Base-by-base conservation (phyloP, 1,139 yeast genomes). In the Pichia sp. region DNA sequence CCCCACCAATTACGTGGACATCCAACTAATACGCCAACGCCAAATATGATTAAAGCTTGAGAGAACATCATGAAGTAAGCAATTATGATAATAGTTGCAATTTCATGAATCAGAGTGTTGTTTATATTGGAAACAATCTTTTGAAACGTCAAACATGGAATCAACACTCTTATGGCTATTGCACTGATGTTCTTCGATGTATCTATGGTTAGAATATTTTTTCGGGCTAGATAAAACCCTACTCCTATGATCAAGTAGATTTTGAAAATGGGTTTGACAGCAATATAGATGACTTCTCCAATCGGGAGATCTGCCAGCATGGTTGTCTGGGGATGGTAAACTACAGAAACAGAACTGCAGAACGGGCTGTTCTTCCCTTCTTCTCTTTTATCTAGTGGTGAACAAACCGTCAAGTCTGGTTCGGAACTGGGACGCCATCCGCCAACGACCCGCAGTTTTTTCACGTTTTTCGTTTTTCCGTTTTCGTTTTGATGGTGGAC, bases 231-330 rank as follows among this genome's bases (percentile, higher is more conserved):
- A 39, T 72, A 66, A 61, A 74, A 87, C 10, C 97, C 97, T 19
- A 84, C 69, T 2, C 76, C 83, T 9, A 88, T 77, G 62, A 88
- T 85, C 62, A 87, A 70, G 62, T 89, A 88, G 59, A 90, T 88
- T 70, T 91, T 90, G 70, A 89, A 74, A 55, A 90, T 84, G 28
- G 97, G 97, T 70, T 89, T 90, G 48, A 86, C 85, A 0, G 96
- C 81, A 22, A 88, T 77, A 68, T 84, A 90, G 16, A 90, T 84
- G 44, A 90, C 81, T 45, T 76, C 76, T 14, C 96, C 95, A 22
- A 89, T 65, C 1, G 80, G 62, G 29, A 73, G 64, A 70, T 64
- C 30, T 7, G 5, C 28, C n/a, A 18, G 22, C 42, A 39, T 39
- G 3, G 1, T 22, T 38, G 3, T 6, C 8, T 13, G 16, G 27